Percentiles rank a stretch among this genome's conserved stretches.
phyloP scores from a whole-genome alignment of 768 basidiomycete species.

The Rhizopogon vesiculosus region DNA sequence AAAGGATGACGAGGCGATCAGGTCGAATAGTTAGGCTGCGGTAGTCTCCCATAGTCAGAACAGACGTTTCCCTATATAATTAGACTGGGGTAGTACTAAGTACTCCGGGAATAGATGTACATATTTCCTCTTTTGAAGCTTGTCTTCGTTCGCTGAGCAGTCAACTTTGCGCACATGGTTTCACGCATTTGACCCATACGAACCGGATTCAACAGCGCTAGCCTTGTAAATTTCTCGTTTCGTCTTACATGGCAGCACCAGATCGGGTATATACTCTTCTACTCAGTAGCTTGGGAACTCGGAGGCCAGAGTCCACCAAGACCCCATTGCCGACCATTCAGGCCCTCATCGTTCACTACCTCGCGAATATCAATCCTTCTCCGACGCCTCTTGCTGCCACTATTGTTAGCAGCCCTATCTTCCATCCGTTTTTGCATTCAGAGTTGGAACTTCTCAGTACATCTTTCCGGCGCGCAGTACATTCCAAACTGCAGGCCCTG shows the following conservation, averaged over 20 bases:
- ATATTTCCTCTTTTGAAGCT: too few species aligned
- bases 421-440: slow-evolving; percentile 24
- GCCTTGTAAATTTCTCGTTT: background rate
- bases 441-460: slow-evolving; percentile 22
- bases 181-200: too few species aligned
- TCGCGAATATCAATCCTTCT: slow-evolving; percentile 19
- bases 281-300: slow-evolving; percentile 15
- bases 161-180: too few species aligned
- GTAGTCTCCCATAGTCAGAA: too few species aligned
- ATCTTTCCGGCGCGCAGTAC: slow-evolving; percentile 28
- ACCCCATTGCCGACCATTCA: slow-evolving; percentile 19
- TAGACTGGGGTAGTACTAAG: too few species aligned
- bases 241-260: slow-evolving; percentile 2
- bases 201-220: background rate
- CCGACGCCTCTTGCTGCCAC: slow-evolving; percentile 30
- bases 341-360: slow-evolving; percentile 23
- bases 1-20: too few species aligned
- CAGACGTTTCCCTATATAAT: too few species aligned
- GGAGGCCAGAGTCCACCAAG: slow-evolving; percentile 16
- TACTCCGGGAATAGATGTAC: too few species aligned
- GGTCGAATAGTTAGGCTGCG: too few species aligned
- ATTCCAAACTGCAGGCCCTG: slow-evolving; percentile 20
- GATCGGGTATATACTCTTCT: slow-evolving; percentile 20
- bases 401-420: slow-evolving; percentile 25
- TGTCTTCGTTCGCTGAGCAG: too few species aligned